These are phyloP conservation scores for Amanita pseudoporphyria DNA, from an alignment of 768 basidiomycete species.

Conservation along the genomic window DNA sequence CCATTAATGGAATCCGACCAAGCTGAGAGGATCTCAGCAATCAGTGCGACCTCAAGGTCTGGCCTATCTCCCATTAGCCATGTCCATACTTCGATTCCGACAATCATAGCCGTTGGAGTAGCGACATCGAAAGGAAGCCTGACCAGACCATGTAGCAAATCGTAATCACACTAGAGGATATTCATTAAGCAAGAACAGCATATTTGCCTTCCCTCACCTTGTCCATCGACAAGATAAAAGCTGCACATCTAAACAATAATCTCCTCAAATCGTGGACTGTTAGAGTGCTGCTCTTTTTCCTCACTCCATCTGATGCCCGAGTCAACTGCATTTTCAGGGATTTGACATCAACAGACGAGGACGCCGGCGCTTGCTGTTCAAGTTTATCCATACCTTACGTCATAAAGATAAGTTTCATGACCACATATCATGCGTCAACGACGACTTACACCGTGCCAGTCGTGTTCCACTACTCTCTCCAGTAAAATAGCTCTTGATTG, in stretches of 20 bases:
- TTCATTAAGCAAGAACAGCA: background rate
- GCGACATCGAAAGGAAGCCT: conserved; percentile 83
- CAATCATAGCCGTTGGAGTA: conserved; percentile 75
- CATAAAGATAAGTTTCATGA: background rate
- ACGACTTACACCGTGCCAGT: conserved; percentile 51
- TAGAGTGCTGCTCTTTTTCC: conserved; percentile 60
- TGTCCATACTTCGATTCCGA: conserved; percentile 92
- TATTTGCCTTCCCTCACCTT: conserved; percentile 31
- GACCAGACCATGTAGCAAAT: conserved; percentile 81
- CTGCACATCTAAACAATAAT: conserved; percentile 79
- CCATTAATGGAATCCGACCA: conserved; percentile 80
- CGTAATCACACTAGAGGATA: conserved; percentile 61
- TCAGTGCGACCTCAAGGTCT: conserved; percentile 69
- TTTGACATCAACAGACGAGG: conserved; percentile 53
- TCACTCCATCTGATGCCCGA: conserved; percentile 56
- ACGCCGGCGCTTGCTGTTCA: conserved; percentile 50
- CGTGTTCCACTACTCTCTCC: conserved; percentile 82
- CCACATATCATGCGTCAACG: conserved; percentile 15
- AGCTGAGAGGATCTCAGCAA: conserved; percentile 77
- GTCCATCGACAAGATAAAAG: conserved; percentile 61
- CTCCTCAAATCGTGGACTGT: conserved; percentile 79
- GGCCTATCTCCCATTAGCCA: conserved; percentile 90
- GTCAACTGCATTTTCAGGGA: conserved; percentile 62
- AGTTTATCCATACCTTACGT: conserved; percentile 49
- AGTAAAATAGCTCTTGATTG: conserved; percentile 82